phyloP scores from a whole-genome alignment of 139 green algal genomes.

The Chara braunii region DNA sequence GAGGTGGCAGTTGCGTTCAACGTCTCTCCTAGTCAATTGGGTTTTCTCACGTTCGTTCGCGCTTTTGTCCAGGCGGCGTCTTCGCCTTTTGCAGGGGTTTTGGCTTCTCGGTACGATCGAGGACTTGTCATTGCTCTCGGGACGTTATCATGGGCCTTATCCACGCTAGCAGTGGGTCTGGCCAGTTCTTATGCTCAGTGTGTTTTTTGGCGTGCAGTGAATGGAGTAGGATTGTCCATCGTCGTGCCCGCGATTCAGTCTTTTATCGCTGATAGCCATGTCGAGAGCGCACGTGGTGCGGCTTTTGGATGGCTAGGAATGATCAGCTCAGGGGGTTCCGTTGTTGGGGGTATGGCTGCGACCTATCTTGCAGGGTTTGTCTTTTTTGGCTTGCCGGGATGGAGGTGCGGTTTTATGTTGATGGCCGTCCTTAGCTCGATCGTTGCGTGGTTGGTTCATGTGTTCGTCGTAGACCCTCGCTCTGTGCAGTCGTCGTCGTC shows the following conservation, averaged over 20 bases:
- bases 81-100: conserved; percentile 7
- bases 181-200: not conserved
- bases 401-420: conserved; percentile 27
- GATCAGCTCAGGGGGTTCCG: conserved; percentile 6
- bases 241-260: conserved; percentile 16
- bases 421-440: conserved; percentile 27
- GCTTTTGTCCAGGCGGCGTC: conserved; percentile 5
- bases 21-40: conserved; percentile 19
- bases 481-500: no score
- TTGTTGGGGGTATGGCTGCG: conserved; percentile 25
- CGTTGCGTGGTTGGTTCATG: conserved; percentile 3
- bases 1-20: conserved; percentile 24
- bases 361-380: conserved; percentile 24
- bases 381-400: conserved; percentile 25
- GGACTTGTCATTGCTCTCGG: conserved; percentile 8
- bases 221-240: conserved; percentile 4
- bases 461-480: conserved; percentile 23
- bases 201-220: not conserved
- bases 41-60: conserved; percentile 19
- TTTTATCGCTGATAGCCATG: conserved; percentile 7
- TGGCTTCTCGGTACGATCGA: conserved; percentile 3
- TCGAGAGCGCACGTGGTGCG: not conserved
- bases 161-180: conserved; percentile 1
- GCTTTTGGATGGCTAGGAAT: conserved; percentile 37
- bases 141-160: conserved; percentile 1